Percentiles rank a stretch among this genome's conserved stretches.
Evolutionary conservation across 176 grass and related monocot genomes (phyloP).

Genomic region (Triticum monococcum): DNA sequence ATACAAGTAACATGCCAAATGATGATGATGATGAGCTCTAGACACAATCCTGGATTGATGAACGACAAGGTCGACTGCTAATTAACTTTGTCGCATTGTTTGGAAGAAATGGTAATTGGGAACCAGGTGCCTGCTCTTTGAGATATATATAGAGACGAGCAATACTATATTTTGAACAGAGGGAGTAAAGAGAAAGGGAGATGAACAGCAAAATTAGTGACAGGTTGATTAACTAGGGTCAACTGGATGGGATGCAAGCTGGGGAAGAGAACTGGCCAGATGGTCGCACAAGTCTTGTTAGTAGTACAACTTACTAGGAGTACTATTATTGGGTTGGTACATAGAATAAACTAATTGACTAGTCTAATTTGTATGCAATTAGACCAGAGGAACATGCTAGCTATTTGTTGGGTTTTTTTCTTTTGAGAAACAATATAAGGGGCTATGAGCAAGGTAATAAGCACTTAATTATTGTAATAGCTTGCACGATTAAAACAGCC

Average conservation of each 20-base stretch:
- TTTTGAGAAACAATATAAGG: background rate
- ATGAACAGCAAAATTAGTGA: background rate
- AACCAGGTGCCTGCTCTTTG: background rate
- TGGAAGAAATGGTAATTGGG: background rate
- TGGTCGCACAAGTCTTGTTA: background rate
- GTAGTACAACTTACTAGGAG: background rate
- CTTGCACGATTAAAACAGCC: no score
- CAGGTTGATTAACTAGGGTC: background rate
- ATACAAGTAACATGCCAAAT: background rate
- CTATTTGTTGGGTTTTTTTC: background rate
- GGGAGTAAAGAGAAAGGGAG: background rate
- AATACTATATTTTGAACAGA: no score
- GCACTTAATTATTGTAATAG: background rate
- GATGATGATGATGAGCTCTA: background rate
- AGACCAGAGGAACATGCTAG: background rate
- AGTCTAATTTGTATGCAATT: background rate
- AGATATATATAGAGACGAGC: background rate
- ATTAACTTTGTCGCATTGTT: background rate
- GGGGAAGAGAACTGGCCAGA: background rate
- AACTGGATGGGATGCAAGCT: background rate
- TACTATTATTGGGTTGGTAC: background rate
- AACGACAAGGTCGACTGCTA: background rate
- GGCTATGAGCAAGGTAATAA: background rate
- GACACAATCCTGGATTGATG: background rate
- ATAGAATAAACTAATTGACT: background rate